Evolutionary conservation across 768 basidiomycete genomes (phyloP), one percentile per base, ranked within the genome.

Genomic region (Serendipita sp.): DNA sequence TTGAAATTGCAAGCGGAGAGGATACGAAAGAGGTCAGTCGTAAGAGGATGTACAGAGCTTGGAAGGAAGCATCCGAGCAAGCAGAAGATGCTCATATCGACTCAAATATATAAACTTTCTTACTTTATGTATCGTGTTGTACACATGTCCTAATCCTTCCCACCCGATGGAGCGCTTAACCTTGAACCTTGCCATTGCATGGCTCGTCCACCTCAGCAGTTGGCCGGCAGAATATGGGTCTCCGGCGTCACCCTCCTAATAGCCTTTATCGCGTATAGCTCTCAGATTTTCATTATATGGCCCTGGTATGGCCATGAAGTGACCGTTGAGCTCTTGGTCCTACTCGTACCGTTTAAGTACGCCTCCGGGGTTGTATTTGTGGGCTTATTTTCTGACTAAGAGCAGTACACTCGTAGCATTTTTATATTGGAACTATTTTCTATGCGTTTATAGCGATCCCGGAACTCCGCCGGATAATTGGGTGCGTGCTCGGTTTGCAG

Each of bases 341-440:
- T 94, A n/a, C 79, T 96, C 23, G 68, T 83, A 2, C 95, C 95
- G 7, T 95, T 95, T 87, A 94, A 95, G 92, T 93, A 72, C 72
- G 87, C 76, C 23, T 60, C 41, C 35, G 10, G 48, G 60, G 65
- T 64, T 67, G 63, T 38, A 63, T 70, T 41, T 62, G 52, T 36
- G 65, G n/a, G 48, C 28, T 5, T 51, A 41, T 65, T 46, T 67
- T 62, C 48, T 30, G 64, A 64, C 35, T 11, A 8, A 10, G 8
- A 13, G 23, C 69, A 97, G 94, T 70, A 54, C 83, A 23, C 75
- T 95, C 10, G 85, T 95, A 18, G 79, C 78, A 38, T 77, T 94
- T 75, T 73, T 98, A 16, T 79, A 89, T 15, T 91, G 85, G 85
- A 96, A 92, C 73, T 99, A 98, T 72, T 85, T 80, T 70, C 78